Evolutionary conservation across 805 yeast genomes (phyloP), one percentile per base, ranked within the genome.

Genomic region (Yarrowia sp.): DNA sequence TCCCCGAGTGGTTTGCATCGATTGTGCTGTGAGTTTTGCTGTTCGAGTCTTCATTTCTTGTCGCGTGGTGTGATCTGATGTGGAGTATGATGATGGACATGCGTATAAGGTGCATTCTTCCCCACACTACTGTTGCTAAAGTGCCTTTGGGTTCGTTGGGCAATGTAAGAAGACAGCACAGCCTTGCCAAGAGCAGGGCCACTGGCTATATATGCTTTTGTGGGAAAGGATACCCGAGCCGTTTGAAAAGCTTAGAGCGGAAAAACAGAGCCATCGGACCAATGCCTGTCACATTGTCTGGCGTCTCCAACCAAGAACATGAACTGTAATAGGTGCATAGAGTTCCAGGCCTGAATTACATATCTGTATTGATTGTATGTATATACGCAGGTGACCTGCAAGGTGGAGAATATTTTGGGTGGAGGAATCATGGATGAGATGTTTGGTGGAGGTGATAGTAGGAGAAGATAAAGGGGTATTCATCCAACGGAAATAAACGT

Each of bases 121-220:
- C 54, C 54, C 54, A 48, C 54, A 32, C 52, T 46, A 19, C 28
- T 30, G 54, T 30, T 19, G 38, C 38, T 48, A 30, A 48, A n/a
- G 36, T 14, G 54, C 19, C 54, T 30, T 48, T 48, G 54, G 54
- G 54, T 48, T 48, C 54, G 36, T 48, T 48, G 54, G 38, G 38
- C 26, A 14, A n/a, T n/a, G n/a, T 9, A 7, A 3, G 6, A 16
- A 43, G 48, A 43, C 48, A 16, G 16, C 46, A 16, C 48, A 43
- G 48, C 48, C 48, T 43, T 48, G 54, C 54, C 54, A 48, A 48
- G 54, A 30, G 17, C 17, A 48, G 36, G 14, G 19, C 14, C 14
- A 2, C 30, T 5, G 32, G 22, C 32, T n/a, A 28, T 46, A 4
- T 48, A 32, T 14, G 17, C 14, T 14, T 14, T 11, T 10, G 17